Base-by-base conservation (phyloP, 768 basidiomycete genomes). In the Leccinum subtestaceum region DNA sequence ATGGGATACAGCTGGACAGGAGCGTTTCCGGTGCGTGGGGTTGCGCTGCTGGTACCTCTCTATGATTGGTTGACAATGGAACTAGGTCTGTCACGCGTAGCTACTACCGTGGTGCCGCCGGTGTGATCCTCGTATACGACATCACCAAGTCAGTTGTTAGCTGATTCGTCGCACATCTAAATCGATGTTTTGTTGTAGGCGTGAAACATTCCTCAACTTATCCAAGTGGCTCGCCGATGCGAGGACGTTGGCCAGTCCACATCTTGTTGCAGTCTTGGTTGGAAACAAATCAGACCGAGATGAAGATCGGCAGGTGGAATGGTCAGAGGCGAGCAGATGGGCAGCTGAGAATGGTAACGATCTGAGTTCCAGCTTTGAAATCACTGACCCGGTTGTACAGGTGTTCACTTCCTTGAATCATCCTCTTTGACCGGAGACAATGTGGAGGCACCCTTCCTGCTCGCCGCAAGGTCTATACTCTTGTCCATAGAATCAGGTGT, bases 1-100 rank as follows among this genome's bases (percentile, higher is more conserved):
- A 49, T 98, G 96, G 95, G 95, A 97, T 72, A 95, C 94, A 21
- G 96, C 95, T 32, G 96, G 96, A 17, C 96, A 98, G 76, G 95
- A 97, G 74, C 82, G 95, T 62, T 95, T 96, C 72, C 82, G 94
- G 87, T 93, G 60, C 52, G 67, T 68, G 71, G 64, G 34, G 38
- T 43, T 40, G 55, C 46, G 53, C 38, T 55, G n/a, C 53, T 48
- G 27, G 23, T 25, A 49, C 19, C 19, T 45, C 49, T 46, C 17
- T 56, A 57, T 59, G 57, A 59, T 58, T 62, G 58, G 52, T 54
- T 53, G 63, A 31, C 53, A 32, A 53, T 56, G 32, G 54, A 63
- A 56, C 56, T 64, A 92, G 92, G 65, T 93, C 92, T 23, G 93
- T 95, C 36, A 97, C 95, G 9, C 84, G 95, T 61, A 95, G 93